Conservation (phyloP, 306 rosid species). For the Geum urbanum region DNA sequence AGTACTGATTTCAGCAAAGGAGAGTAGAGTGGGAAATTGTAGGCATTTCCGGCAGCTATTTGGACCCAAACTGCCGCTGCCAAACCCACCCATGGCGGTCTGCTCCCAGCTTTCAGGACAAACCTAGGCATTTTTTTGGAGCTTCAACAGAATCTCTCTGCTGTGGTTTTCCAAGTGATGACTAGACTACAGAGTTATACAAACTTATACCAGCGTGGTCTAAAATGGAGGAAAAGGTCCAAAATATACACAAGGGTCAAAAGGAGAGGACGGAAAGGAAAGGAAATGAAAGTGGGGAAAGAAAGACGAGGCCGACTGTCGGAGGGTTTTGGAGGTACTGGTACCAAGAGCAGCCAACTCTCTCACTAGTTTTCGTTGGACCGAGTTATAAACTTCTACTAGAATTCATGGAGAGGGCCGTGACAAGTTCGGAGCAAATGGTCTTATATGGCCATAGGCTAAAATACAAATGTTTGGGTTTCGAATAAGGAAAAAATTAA, state of each 20-base stretch:
- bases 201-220: background rate
- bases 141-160: background rate
- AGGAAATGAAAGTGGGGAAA: background rate
- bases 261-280: background rate
- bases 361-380: background rate
- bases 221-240: background rate
- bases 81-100: conserved; percentile 96
- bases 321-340: background rate
- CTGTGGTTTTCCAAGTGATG: background rate
- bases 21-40: conserved; percentile 72
- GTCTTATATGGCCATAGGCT: background rate
- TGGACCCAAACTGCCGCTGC: conserved; percentile 82
- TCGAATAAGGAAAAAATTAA: too few relatives aligned
- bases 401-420: background rate
- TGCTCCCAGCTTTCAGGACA: conserved; percentile 66
- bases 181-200: too few relatives aligned
- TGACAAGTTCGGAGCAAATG: background rate
- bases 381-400: background rate
- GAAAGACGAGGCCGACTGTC: background rate
- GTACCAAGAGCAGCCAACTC: background rate
- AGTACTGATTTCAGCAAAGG: conserved; percentile 64
- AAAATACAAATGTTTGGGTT: background rate
- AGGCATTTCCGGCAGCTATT: conserved; percentile 54
- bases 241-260: background rate
- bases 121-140: conserved; percentile 31